Evolutionary conservation across 768 basidiomycete species (phyloP).

Genomic region (Boletus speciosus): DNA sequence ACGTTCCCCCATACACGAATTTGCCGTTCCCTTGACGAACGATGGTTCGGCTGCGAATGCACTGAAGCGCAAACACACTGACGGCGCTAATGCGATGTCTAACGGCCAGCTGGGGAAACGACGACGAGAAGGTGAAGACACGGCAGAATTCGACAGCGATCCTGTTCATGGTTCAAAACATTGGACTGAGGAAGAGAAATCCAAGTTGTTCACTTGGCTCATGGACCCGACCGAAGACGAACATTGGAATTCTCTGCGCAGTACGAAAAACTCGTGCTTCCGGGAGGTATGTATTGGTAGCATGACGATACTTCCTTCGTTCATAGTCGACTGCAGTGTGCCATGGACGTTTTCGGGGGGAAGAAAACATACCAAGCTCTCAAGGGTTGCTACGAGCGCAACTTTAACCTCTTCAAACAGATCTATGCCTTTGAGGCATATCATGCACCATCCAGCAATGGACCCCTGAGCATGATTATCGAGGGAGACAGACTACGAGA

Average conservation of each 20-base stretch:
- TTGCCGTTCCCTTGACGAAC: conserved; percentile 27
- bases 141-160: conserved; percentile 30
- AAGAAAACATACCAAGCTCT: conserved; percentile 83
- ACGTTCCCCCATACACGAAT: conserved; percentile 34
- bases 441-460: conserved; percentile 30
- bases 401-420: conserved; percentile 82
- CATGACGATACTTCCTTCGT: not conserved
- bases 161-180: conserved; percentile 68
- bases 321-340: conserved; percentile 47
- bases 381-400: conserved; percentile 83
- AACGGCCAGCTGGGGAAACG: conserved; percentile 28
- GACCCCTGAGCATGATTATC: conserved; percentile 39
- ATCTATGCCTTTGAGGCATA: conserved; percentile 69
- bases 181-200: conserved; percentile 83
- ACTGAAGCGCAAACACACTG: conserved; percentile 48
- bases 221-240: conserved; percentile 70
- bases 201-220: conserved; percentile 73
- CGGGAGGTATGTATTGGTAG: conserved; percentile 51
- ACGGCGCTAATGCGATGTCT: conserved; percentile 22
- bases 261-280: conserved; percentile 80
- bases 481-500: conserved; percentile 67
- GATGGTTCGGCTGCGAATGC: conserved; percentile 21
- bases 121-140: conserved; percentile 30
- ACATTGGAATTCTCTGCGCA: conserved; percentile 73
- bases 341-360: conserved; percentile 62